These are phyloP conservation scores for Daldinia childiae DNA, from an alignment of 495 filamentous ascomycete species.

Conservation along the genomic window DNA sequence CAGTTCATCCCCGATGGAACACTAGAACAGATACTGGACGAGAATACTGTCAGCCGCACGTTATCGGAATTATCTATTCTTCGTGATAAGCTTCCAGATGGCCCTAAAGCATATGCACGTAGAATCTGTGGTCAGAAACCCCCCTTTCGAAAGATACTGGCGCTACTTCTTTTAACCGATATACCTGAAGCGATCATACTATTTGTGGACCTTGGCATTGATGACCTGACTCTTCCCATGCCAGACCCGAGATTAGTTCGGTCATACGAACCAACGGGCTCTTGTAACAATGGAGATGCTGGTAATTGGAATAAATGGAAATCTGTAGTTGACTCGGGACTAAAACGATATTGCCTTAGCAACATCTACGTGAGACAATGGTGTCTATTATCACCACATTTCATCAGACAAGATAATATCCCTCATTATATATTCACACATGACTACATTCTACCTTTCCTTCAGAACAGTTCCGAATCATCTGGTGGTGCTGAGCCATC, in stretches of 20 bases:
- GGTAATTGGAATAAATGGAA: not conserved
- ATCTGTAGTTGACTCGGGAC: not conserved
- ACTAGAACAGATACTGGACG: not conserved
- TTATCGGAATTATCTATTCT: not conserved
- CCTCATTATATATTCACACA: conserved; percentile 1
- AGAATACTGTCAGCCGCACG: not conserved
- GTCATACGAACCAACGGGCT: not conserved
- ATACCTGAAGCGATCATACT: not conserved
- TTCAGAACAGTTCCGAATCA: not conserved
- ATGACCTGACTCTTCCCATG: not conserved
- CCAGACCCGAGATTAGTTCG: not conserved
- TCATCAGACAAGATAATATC: not conserved
- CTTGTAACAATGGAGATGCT: not conserved
- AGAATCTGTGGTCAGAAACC: not conserved
- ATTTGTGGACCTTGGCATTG: not conserved
- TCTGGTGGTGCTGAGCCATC: not conserved
- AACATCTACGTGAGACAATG: conserved; percentile 2
- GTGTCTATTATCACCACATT: not conserved
- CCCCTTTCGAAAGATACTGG: not conserved
- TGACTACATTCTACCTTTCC: not conserved
- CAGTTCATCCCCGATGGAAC: not conserved
- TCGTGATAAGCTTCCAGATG: not conserved
- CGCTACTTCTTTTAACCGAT: not conserved
- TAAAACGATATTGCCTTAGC: not conserved
- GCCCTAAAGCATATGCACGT: not conserved